Conservation (phyloP, 2,329 filamentous ascomycete genomes). For the Dothideomycetes sp. region DNA sequence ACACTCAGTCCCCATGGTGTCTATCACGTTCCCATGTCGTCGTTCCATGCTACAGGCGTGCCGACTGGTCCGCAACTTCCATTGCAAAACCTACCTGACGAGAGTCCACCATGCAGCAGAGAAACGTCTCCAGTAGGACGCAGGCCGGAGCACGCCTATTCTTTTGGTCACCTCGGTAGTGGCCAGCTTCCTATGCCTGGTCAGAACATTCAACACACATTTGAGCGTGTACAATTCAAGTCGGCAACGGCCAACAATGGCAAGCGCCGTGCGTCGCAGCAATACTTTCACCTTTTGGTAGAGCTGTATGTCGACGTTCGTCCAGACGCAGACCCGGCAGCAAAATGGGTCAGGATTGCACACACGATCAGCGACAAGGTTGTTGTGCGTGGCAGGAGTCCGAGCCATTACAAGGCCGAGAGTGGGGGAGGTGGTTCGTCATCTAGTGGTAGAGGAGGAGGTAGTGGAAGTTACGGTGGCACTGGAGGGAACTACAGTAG, state of each 20-base stretch:
- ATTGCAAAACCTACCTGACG: slow-evolving; percentile 26
- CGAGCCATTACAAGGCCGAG: slow-evolving; percentile 51
- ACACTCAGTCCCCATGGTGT: slow-evolving; percentile 30
- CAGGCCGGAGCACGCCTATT: slow-evolving; percentile 6
- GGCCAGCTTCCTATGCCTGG: slow-evolving; percentile 19
- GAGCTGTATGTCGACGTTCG: slow-evolving; percentile 68
- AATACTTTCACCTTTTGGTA: slow-evolving; percentile 85
- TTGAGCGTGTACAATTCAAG: slow-evolving; percentile 91
- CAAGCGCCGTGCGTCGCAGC: slow-evolving; percentile 79
- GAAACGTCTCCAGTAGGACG: slow-evolving; percentile 3
- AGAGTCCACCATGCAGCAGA: slow-evolving; percentile 15
- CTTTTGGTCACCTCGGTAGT: slow-evolving; percentile 9
- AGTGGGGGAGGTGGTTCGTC: slow-evolving; percentile 49
- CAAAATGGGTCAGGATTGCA: slow-evolving; percentile 61
- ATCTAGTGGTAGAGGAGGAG: slow-evolving; percentile 49
- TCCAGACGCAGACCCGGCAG: slow-evolving; percentile 31
- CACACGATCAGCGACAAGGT: slow-evolving; percentile 67
- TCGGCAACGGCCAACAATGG: slow-evolving; percentile 90
- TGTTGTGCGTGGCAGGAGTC: slow-evolving; percentile 77
- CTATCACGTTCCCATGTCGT: slow-evolving; percentile 27
- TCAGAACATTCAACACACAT: slow-evolving; percentile 47
- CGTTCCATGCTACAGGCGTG: slow-evolving; percentile 29
- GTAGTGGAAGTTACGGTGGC: slow-evolving; percentile 38
- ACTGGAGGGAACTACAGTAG: slow-evolving; percentile 21
- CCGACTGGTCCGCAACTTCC: slow-evolving; percentile 34